Conservation (phyloP, 768 basidiomycete genomes). For the Trametes maxima region DNA sequence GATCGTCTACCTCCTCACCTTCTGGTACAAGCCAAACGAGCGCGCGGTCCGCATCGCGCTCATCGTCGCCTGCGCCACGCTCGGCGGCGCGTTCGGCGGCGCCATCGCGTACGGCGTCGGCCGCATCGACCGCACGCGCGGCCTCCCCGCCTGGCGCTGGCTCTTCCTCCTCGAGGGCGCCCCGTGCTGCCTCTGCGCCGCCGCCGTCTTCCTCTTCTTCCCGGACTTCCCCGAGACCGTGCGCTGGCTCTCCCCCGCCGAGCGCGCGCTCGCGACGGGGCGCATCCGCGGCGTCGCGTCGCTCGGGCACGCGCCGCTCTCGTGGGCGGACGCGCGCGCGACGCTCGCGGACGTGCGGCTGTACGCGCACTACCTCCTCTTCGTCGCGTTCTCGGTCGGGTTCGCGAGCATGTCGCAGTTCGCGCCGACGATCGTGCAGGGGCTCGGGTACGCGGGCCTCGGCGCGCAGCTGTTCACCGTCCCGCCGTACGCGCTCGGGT, state of each 20-base stretch:
- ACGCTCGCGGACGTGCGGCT: constrained; percentile 42
- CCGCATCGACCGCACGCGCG: constrained; percentile 30
- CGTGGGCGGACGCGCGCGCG: constrained; percentile 39
- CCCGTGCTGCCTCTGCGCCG: constrained; percentile 19
- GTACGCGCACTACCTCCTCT: constrained; percentile 43
- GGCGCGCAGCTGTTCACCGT: constrained; percentile 66
- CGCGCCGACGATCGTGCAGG: constrained; percentile 68
- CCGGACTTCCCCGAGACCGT: constrained; percentile 27
- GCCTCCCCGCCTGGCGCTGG: constrained; percentile 35
- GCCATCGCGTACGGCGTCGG: constrained; percentile 37
- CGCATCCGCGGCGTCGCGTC: constrained; percentile 44
- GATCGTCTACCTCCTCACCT: constrained; percentile 45
- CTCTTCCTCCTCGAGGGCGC: constrained; percentile 47
- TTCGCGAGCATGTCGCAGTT: constrained; percentile 55
- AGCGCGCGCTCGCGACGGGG: constrained; percentile 39
- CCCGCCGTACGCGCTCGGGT: constrained; percentile 43
- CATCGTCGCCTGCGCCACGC: constrained; percentile 35
- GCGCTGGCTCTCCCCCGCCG: constrained; percentile 19
- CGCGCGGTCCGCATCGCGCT: constrained; percentile 32
- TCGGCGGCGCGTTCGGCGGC: constrained; percentile 35
- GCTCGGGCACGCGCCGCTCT: constrained; percentile 38
- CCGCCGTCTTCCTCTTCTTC: constrained; percentile 14
- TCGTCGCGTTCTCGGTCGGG: constrained; percentile 44
- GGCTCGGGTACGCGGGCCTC: constrained; percentile 57
- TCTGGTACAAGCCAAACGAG: constrained; percentile 45